Evolutionary conservation across 371 early-diverging fungal genomes (phyloP).

Genomic region (Mucor plumbeus): DNA sequence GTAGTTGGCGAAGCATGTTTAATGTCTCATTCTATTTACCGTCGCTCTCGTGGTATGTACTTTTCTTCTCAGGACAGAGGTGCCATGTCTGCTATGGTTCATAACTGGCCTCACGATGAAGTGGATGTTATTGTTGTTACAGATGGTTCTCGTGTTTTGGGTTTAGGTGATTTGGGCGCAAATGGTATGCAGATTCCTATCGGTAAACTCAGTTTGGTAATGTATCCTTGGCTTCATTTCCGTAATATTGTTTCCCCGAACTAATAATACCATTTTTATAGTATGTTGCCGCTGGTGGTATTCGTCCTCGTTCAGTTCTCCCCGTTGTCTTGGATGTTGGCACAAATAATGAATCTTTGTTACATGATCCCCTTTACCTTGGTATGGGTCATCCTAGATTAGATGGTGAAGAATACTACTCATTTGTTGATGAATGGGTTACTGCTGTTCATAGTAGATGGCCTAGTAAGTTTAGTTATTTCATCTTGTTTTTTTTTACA

Average conservation of each 20-base stretch:
- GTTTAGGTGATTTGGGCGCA: constrained; percentile 72
- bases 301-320: constrained; percentile 64
- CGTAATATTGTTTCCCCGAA: constrained; percentile 4
- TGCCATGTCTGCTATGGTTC: constrained; percentile 63
- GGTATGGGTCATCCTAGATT: constrained; percentile 69
- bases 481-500: neutral
- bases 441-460: constrained; percentile 63
- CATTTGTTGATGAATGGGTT: constrained; percentile 72
- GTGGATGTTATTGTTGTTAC: constrained; percentile 73
- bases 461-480: constrained; percentile 54
- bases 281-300: constrained; percentile 71
- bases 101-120: constrained; percentile 64
- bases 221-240: constrained; percentile 10
- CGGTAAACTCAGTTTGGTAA: constrained; percentile 68
- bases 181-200: constrained; percentile 73
- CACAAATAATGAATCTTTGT: constrained; percentile 63
- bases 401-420: constrained; percentile 65
- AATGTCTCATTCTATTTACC: constrained; percentile 67
- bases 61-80: constrained; percentile 66
- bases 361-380: constrained; percentile 69
- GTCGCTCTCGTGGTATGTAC: constrained; percentile 70
- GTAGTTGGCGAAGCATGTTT: constrained; percentile 57
- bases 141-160: constrained; percentile 71
- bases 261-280: constrained; percentile 26
- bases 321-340: constrained; percentile 74